Evolutionary conservation across 1,139 yeast species (phyloP).

Genomic region (Scheffersomyces parashehatae): DNA sequence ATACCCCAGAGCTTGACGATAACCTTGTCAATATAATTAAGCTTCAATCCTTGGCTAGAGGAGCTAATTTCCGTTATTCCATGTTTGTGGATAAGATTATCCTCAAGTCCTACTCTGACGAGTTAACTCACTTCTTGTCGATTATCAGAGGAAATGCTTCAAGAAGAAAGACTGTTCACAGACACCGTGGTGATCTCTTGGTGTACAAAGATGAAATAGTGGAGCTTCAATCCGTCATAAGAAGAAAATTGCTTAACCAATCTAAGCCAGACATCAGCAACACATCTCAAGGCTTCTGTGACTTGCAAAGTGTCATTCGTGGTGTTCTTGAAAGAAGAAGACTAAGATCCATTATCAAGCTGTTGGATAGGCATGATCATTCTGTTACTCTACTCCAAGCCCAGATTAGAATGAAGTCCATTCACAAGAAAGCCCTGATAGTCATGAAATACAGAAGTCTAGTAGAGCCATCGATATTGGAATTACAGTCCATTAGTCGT

Average conservation of each 20-base stretch:
- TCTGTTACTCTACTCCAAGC: slow-evolving; percentile 29
- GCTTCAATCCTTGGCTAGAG: slow-evolving; percentile 66
- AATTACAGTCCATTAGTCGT: slow-evolving; percentile 40
- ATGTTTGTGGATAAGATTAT: slow-evolving; percentile 63
- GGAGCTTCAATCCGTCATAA: slow-evolving; percentile 37
- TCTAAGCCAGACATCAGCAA: slow-evolving; percentile 11
- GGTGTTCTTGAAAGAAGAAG: slow-evolving; percentile 23
- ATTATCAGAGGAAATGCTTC: slow-evolving; percentile 42
- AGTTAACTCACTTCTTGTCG: slow-evolving; percentile 38
- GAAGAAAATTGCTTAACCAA: slow-evolving; percentile 24
- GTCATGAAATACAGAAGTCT: slow-evolving; percentile 22
- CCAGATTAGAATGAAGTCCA: slow-evolving; percentile 24
- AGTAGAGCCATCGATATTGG: slow-evolving; percentile 26
- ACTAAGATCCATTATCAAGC: slow-evolving; percentile 5
- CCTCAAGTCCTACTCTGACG: slow-evolving; percentile 54
- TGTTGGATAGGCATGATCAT: slow-evolving; percentile 8
- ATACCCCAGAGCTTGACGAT: slow-evolving; percentile 27
- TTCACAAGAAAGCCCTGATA: slow-evolving; percentile 21
- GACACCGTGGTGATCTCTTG: slow-evolving; percentile 37
- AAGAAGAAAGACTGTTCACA: slow-evolving; percentile 38
- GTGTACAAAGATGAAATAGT: slow-evolving; percentile 28
- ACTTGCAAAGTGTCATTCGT: slow-evolving; percentile 31
- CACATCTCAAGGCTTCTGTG: slow-evolving; percentile 7
- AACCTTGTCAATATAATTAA: slow-evolving; percentile 30
- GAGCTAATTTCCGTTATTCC: slow-evolving; percentile 61